Evolutionary conservation across 495 filamentous ascomycete species (phyloP).

Genomic region (Delitschia confertaspora): DNA sequence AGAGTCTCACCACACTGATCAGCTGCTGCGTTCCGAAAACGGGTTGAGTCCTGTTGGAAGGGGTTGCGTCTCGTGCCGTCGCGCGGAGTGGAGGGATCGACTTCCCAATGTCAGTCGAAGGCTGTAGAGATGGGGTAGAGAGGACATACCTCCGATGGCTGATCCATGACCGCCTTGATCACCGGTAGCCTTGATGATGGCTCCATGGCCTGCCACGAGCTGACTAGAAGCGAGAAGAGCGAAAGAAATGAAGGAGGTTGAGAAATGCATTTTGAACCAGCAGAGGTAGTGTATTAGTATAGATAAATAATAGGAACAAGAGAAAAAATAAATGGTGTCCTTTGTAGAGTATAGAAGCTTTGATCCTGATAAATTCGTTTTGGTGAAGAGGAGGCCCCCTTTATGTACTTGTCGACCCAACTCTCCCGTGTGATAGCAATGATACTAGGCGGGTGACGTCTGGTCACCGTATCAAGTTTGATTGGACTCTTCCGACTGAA

Average conservation of each 20-base stretch:
- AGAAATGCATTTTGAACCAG: conserved; percentile 27
- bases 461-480: too few relatives aligned
- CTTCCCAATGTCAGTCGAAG: conserved; percentile 27
- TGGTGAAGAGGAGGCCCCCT: background rate
- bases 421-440: background rate
- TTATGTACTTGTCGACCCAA: conserved; percentile 10
- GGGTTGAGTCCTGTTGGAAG: conserved; percentile 47
- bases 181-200: conserved; percentile 41
- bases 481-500: too few relatives aligned
- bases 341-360: conserved; percentile 17
- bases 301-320: conserved; percentile 9
- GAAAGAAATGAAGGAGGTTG: conserved; percentile 22
- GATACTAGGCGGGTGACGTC: too few relatives aligned
- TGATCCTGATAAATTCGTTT: conserved; percentile 11
- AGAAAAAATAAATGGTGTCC: conserved; percentile 13
- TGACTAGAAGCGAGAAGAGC: conserved; percentile 24
- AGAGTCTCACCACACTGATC: conserved; percentile 29
- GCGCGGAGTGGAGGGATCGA: conserved; percentile 44
- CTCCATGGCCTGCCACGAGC: conserved; percentile 41
- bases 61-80: conserved; percentile 44
- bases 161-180: conserved; percentile 39
- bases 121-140: background rate
- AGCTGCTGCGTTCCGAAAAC: conserved; percentile 38
- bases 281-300: conserved; percentile 9
- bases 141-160: conserved; percentile 34